Percentiles rank a stretch among this genome's conserved stretches.
phyloP scores from a whole-genome alignment of 176 grass and related monocot species.

The Zizania latifolia region DNA sequence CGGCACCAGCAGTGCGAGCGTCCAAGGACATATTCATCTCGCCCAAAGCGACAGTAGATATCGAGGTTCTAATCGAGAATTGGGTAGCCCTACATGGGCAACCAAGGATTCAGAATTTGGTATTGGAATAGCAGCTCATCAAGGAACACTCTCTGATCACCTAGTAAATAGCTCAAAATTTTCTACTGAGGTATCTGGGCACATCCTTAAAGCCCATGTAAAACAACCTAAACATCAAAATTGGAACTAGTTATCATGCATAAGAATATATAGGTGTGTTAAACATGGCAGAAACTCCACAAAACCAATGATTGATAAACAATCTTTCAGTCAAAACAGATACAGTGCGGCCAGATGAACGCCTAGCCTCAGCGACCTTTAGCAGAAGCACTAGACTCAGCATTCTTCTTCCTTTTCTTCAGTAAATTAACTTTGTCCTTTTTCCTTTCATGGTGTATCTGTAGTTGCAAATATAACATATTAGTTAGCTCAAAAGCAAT shows the following conservation, averaged over 20 bases:
- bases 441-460: slow-evolving; percentile 54
- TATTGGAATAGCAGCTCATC: neutral
- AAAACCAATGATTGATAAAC: neutral
- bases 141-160: neutral
- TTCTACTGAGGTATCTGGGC: neutral
- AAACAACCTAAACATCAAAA: neutral
- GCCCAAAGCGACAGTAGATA: neutral
- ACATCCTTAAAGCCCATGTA: neutral
- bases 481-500: neutral
- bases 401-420: slow-evolving; percentile 70
- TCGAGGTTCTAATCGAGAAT: neutral
- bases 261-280: neutral
- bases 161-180: neutral
- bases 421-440: slow-evolving; percentile 44
- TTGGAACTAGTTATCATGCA: neutral
- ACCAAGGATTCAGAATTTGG: neutral
- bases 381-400: slow-evolving; percentile 26
- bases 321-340: neutral
- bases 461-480: neutral
- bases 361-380: slow-evolving; percentile 15
- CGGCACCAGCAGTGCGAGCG: too few species aligned
- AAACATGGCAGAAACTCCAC: neutral
- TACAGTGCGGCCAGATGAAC: neutral
- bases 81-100: neutral
- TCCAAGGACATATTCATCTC: too few species aligned